Conservation (phyloP, 73 alveolate species). For the Paramecium sexaurelia region DNA sequence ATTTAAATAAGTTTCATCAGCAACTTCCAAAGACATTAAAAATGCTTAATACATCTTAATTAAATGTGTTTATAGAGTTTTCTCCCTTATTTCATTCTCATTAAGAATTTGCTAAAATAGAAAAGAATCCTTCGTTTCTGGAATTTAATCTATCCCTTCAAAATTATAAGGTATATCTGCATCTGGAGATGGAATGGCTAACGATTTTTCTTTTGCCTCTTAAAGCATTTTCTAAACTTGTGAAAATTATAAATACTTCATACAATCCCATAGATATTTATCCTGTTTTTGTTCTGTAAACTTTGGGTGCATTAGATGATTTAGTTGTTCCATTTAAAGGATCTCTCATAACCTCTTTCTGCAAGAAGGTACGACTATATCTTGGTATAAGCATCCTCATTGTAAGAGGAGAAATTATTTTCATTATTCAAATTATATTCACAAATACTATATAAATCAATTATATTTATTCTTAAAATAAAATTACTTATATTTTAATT, state of each 20-base stretch:
- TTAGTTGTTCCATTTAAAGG: neutral
- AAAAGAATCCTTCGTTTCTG: conserved; percentile 20
- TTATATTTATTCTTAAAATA: neutral
- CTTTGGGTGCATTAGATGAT: neutral
- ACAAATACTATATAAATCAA: neutral
- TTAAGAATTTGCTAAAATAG: conserved; percentile 7
- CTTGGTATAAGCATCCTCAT: neutral
- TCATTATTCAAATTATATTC: conserved; percentile 6
- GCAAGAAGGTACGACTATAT: neutral
- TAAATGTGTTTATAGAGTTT: neutral
- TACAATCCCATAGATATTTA: conserved; percentile 7
- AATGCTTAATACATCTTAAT: conserved; percentile 17
- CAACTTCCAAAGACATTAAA: conserved; percentile 10
- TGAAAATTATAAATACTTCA: neutral
- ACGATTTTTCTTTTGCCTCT: conserved; percentile 7
- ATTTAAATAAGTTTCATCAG: neutral
- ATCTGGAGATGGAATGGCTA: conserved; percentile 50
- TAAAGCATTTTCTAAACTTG: neutral
- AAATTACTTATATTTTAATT: too few relatives aligned
- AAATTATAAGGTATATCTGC: conserved; percentile 48
- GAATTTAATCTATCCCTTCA: conserved; percentile 36
- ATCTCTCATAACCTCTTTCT: neutral
- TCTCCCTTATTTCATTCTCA: conserved; percentile 3
- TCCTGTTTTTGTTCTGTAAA: conserved; percentile 28
- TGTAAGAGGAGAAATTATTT: neutral